A percentile compares a stretch with the other conserved stretches of the same genome.
Conservation (phyloP, 805 yeast species). For the Yamadazyma akitaensis region DNA sequence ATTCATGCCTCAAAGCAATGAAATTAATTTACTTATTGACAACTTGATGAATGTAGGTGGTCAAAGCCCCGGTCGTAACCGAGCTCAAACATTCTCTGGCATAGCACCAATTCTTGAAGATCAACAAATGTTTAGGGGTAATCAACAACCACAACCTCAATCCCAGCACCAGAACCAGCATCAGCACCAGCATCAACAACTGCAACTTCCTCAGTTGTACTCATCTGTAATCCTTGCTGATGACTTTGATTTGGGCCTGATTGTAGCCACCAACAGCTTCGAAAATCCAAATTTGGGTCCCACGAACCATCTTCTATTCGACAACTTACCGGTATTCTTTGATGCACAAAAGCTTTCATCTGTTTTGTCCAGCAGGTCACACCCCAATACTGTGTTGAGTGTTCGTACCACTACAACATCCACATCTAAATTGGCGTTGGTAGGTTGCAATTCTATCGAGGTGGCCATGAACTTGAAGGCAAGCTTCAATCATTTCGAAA, state of each 20-base stretch:
- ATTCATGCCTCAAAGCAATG: conserved; percentile 22
- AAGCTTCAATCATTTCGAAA: conserved; percentile 75
- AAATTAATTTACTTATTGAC: conserved; percentile 29
- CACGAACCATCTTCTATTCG: conserved; percentile 71
- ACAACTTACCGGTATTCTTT: conserved; percentile 75
- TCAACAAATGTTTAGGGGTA: conserved; percentile 6
- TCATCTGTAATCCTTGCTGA: conserved; percentile 29
- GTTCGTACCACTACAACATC: conserved; percentile 19
- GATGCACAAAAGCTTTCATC: conserved; percentile 42
- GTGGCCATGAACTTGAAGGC: conserved; percentile 78
- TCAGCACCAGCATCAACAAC: conserved; percentile 4
- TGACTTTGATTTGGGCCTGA: conserved; percentile 55
- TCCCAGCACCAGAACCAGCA: conserved; percentile 5
- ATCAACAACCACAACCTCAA: conserved; percentile 12
- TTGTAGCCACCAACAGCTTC: conserved; percentile 66
- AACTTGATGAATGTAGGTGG: conserved; percentile 25
- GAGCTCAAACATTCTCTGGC: conserved; percentile 43
- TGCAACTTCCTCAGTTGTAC: conserved; percentile 3
- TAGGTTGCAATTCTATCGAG: conserved; percentile 70
- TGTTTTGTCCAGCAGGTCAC: conserved; percentile 18
- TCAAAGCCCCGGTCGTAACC: conserved; percentile 22
- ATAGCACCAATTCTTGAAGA: conserved; percentile 14
- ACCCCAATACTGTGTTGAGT: conserved; percentile 16
- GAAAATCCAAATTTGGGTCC: conserved; percentile 72
- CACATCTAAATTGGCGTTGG: conserved; percentile 38